Evolutionary conservation across 2,329 filamentous ascomycete species (phyloP), one percentile per base, ranked within the genome.

Genomic region (Venturia effusa): DNA sequence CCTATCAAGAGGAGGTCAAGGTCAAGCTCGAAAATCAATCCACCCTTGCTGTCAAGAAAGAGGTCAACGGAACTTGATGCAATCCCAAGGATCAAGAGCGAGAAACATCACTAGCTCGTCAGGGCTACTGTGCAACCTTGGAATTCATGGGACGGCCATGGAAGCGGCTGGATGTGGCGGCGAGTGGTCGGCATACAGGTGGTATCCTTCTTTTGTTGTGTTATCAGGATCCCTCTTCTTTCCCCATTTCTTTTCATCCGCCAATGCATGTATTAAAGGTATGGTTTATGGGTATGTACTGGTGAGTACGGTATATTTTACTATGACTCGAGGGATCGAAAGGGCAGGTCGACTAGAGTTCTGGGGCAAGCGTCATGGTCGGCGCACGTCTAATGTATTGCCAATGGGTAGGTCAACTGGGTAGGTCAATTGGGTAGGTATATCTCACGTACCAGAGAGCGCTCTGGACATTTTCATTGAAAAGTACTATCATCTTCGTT

Each of bases 341-440:
- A 17, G 27, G 51, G 51, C 34, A 30, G 51, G 51, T 34, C 19
- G 11, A 57, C 19, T 57, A 30, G 51, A 27, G 30, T 57, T 34
- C 11, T 32, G 15, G 30, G 30, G 22, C 22, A 11, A 27, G 24
- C 22, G 34, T 27, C 51, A 34, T 34, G 51, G 30, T 17, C 15
- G 51, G 30, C 51, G 19, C 22, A n/a, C 22, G 17, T 34, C 30
- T 7, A 32, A 32, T 10, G 11, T 17, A 6, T 57, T 27, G 27
- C 30, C 51, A n/a, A 32, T 39, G 51, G 51, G 51, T 57, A 57
- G 51, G 51, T 57, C 51, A 8, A n/a, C 51, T 57, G 51, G 51
- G 51, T 55, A 55, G 51, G 51, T 55, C 27, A 5, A n/a, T 27
- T 55, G 51, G 51, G 51, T 57, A 57, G 51, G 51, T 57, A 57